Evolutionary conservation across 257 asterid genomes (phyloP), one percentile per base, ranked within the genome.

Genomic region (Marsdenia floribunda): DNA sequence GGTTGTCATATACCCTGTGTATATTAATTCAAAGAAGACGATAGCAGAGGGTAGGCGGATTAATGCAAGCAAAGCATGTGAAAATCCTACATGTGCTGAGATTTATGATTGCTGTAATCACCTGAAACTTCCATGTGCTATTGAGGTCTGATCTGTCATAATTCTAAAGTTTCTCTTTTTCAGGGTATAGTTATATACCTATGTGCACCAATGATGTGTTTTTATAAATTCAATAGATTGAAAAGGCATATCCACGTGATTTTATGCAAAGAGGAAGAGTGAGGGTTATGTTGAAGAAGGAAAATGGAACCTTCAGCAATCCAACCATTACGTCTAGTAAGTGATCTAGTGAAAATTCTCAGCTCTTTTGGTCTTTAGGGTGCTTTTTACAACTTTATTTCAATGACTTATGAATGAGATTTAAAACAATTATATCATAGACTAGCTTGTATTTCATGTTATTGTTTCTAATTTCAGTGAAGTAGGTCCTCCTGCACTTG

Each of bases 251-350:
- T 84, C 99, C 98, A 0, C 86, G 99, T 72, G 98, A 95, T 88
- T 95, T 89, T 85, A 90, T 92, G 97, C 96, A 95, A 89, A 81
- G 92, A 71, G 99, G 99, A 82, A 90, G 99, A 80, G 97, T 95
- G 71, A 88, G 99, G 86, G 87, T 90, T 82, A 65, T 85, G 87
- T 81, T 92, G 87, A 95, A 90, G 83, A 87, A 75, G 81, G 99
- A 88, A 73, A 97, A 95, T 77, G 99, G 96, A 71, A 87, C 82
- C 80, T 83, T 84, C 24, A 84, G 29, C 84, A 95, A 95, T 79
- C 97, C 97, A 12, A 87, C 87, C 50, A 83, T 95, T 81, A 69
- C 96, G 70, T 87, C 93, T 46, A 89, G 98, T 93, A 78, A 83
- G 96, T 76, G 47, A 64, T 52, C 12, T 18, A 21, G 47, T 7